phyloP scores from a whole-genome alignment of 768 basidiomycete species.

The Phaeotremella skinneri region DNA sequence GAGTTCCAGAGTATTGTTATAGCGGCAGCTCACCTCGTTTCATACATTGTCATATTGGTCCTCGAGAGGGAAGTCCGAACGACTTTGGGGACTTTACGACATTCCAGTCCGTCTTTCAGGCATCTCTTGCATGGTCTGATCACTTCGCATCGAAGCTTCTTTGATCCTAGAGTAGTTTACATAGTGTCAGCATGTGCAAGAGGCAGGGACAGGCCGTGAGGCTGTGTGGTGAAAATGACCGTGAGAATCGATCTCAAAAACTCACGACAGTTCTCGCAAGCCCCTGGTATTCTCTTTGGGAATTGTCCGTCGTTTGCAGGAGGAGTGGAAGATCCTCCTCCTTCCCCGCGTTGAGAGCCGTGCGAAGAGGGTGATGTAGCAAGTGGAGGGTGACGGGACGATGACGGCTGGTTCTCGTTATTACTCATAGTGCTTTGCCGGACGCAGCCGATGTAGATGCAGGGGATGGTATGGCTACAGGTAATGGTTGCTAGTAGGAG shows the following conservation, averaged over 20 bases:
- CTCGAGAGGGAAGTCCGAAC: conserved; percentile 1
- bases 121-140: not conserved
- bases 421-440: not conserved
- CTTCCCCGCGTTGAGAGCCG: not conserved
- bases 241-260: too few species aligned
- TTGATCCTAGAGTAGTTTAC: not conserved
- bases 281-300: conserved; percentile 1
- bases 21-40: not conserved
- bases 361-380: not conserved
- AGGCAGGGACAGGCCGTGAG: too few species aligned
- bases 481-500: too few species aligned
- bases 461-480: not conserved
- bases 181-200: not conserved
- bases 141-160: conserved; percentile 1
- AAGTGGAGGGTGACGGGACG: not conserved
- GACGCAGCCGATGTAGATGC: not conserved
- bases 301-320: not conserved
- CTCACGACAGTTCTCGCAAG: conserved; percentile 2
- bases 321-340: not conserved
- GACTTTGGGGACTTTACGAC: conserved; percentile 1
- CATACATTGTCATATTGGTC: not conserved
- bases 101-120: conserved; percentile 2
- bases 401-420: not conserved
- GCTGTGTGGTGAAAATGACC: too few species aligned
- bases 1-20: not conserved